Evolutionary conservation across 2,329 filamentous ascomycete genomes (phyloP), one percentile per base, ranked within the genome.

Genomic region (Pyrenophora tritici-repentis): DNA sequence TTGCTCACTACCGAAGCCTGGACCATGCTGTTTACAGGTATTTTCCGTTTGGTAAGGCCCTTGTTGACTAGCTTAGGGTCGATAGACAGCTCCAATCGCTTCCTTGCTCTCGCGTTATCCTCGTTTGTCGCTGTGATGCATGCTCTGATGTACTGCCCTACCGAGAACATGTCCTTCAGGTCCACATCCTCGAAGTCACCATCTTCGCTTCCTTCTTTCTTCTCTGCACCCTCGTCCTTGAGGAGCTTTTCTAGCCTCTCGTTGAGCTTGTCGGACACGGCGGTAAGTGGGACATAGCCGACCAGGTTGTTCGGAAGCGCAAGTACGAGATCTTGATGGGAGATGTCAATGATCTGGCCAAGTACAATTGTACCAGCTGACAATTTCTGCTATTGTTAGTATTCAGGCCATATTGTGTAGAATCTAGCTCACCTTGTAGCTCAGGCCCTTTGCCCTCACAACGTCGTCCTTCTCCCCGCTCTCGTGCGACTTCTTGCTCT

Each of bases 231-330:
- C 29, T 86, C 82, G 40, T 86, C 83, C 32, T 84, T 84, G 33
- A 88, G 73, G 33, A 87, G 71, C 39, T 78, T 79, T 70, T 96
- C 86, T 33, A 99, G 83, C 58, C 86, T 86, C 56, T 86, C 78
- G 24, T 89, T 95, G 56, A 97, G 78, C 59, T 84, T 79, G 53
- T 90, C 85, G 2, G 94, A 99, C 42, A 99, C 83, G n/a, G 90
- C 85, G n/a, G 92, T 95, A 60, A 97, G 86, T 16, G 94, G 87
- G 6, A 96, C 87, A 72, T 91, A 94, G 40, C 94, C 95, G 40
- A 85, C 87, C 26, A 99, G 83, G 71, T 96, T 97, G 76, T 99
- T 99, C 13, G 94, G 92, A 9, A 99, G 80, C 16, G 91, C 86
- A 46, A 99, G 78, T 39, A 87, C 85, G 61, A 99, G 78, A 68